These are phyloP conservation scores for Sclerotinia glacialis DNA, from an alignment of 2,329 filamentous ascomycete genomes.

Conservation along the genomic window DNA sequence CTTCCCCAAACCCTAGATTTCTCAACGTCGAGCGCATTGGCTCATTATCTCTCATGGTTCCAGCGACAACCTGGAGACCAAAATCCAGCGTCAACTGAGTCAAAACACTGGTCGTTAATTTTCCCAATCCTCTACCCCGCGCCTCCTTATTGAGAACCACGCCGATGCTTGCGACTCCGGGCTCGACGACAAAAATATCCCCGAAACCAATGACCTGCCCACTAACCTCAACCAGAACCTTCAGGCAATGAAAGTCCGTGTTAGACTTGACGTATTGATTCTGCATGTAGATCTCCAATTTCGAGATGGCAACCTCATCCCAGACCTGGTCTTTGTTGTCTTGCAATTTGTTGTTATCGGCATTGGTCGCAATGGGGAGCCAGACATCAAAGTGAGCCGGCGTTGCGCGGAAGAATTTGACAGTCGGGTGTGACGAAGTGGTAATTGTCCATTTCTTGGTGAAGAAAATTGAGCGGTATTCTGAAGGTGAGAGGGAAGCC, in stretches of 20 bases:
- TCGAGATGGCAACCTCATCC: background rate
- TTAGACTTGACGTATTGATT: background rate
- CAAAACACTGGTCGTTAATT: background rate
- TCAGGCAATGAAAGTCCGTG: background rate
- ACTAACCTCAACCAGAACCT: background rate
- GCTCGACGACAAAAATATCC: background rate
- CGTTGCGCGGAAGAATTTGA: background rate
- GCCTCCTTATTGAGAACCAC: background rate
- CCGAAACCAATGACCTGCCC: background rate
- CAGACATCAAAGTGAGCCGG: background rate
- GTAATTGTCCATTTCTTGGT: background rate
- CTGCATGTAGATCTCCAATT: background rate
- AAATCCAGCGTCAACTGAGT: background rate
- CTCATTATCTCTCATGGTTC: background rate
- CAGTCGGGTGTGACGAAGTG: background rate
- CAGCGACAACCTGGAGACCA: background rate
- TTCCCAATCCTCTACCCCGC: background rate
- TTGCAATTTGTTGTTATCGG: slow-evolving; percentile 2
- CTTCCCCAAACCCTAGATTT: background rate
- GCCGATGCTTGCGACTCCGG: background rate
- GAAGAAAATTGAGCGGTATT: background rate
- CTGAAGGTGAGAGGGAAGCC: background rate
- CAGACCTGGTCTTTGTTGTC: background rate
- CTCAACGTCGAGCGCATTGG: background rate
- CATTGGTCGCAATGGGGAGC: background rate